Evolutionary conservation across 1,139 yeast species (phyloP), one percentile per base, ranked within the genome.

Genomic region (Hyphopichia wangnamkhiaoensis): DNA sequence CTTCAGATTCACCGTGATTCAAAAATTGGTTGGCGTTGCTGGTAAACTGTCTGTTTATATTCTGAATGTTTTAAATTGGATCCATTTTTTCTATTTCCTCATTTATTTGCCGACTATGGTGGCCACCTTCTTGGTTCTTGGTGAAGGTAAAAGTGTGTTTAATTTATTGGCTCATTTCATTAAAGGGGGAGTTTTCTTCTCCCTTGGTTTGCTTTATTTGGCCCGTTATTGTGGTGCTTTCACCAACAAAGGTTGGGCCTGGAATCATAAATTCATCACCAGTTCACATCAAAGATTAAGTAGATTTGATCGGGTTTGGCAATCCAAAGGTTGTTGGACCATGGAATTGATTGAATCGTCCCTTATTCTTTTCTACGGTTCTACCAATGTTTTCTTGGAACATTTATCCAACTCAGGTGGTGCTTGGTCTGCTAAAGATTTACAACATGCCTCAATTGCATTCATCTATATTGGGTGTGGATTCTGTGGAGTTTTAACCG

Each of bases 381-480:
- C 80, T 20, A 85, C 97, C 19, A 91, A 93, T 59, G 72, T 93
- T 24, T 93, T 93, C 56, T 63, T 93, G 65, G 98, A 93, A 64
- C 97, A 89, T 59, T 74, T 93, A 49, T 58, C 76, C 8, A 61
- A 59, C 39, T 84, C 95, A 5, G 91, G 84, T 38, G 94, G 93
- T 27, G 79, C 63, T 37, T 93, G 97, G 96, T 71, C 87, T 9
- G 86, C 95, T 31, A 91, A 91, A 62, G 98, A 93, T 59, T 76
- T 93, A 48, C 98, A 93, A 64, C 98, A 93, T 60, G 95, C 74
- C 9, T 88, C 96, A 13, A 91, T 93, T 61, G 98, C 98, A 1
- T 93, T 93, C 59, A 85, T 93, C 79, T 93, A 75, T 59, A 74
- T 93, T 53, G 98, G 98, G 9, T 82, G 93, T 39, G 98, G 98